phyloP scores from a whole-genome alignment of 305 asterid species.

The Fraxinus latifolia region DNA sequence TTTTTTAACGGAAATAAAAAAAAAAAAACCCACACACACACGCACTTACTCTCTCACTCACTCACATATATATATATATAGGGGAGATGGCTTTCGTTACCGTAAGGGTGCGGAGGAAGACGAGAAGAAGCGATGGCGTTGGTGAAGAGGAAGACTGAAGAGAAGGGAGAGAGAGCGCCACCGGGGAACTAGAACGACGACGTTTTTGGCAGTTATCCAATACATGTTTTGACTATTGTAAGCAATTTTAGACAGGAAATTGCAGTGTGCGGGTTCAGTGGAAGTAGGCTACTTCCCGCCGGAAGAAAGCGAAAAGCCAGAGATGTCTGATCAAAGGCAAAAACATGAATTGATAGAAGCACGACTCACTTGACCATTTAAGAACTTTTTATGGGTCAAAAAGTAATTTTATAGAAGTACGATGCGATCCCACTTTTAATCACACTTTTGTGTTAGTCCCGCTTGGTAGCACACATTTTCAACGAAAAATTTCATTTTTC shows the following conservation, averaged over 20 bases:
- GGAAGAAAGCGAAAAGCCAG: neutral
- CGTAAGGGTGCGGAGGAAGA: slow-evolving; percentile 29
- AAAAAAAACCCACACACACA: neutral
- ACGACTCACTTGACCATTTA: no score
- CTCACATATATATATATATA: neutral
- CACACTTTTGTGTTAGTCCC: no score
- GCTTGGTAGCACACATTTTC: no score
- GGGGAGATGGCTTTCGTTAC: slow-evolving; percentile 29
- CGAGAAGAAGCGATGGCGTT: slow-evolving; percentile 30
- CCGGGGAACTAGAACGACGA: slow-evolving; percentile 51
- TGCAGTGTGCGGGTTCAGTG: neutral
- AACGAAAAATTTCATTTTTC: no score
- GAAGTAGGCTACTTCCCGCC: neutral
- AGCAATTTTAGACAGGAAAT: neutral
- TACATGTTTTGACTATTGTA: slow-evolving; percentile 23
- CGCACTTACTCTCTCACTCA: no score
- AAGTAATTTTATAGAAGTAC: no score
- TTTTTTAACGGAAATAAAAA: neutral
- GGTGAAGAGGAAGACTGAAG: slow-evolving; percentile 41
- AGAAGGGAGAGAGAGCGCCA: slow-evolving; percentile 60
- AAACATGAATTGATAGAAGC: no score
- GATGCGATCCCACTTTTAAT: no score
- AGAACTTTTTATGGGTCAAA: no score
- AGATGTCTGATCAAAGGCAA: no score
- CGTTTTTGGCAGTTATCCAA: slow-evolving; percentile 59